These are phyloP conservation scores for Cavenderia fasciculata DNA, from an alignment of 78 protist genomes.

Conservation along the genomic window DNA sequence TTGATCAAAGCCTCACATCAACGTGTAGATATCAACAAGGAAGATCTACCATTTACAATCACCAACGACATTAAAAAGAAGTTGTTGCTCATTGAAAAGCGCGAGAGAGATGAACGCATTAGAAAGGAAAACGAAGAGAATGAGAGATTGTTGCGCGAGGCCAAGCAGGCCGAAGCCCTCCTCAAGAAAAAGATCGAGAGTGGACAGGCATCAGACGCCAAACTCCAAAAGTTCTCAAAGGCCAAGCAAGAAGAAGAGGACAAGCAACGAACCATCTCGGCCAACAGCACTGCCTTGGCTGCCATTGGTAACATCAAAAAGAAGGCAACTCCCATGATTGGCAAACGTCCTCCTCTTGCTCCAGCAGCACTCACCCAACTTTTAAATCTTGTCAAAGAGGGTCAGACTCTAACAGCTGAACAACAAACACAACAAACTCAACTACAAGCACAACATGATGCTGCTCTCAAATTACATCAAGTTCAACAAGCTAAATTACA, in stretches of 20 bases:
- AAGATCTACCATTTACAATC: slow-evolving; percentile 9
- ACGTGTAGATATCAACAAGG: slow-evolving; percentile 47
- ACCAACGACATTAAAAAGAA: slow-evolving; percentile 27
- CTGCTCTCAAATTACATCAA: not conserved
- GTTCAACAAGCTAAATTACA: slow-evolving; percentile 20
- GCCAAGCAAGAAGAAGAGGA: slow-evolving; percentile 3
- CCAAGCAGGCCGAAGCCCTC: not conserved
- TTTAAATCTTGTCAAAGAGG: slow-evolving; percentile 14
- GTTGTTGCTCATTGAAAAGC: slow-evolving; percentile 36
- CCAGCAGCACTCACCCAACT: slow-evolving; percentile 5
- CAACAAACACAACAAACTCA: slow-evolving; percentile 13
- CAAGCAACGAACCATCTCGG: not conserved
- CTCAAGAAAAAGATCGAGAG: not conserved
- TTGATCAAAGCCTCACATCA: slow-evolving; percentile 42
- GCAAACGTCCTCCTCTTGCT: not conserved
- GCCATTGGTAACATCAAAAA: slow-evolving; percentile 28
- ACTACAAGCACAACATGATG: not conserved
- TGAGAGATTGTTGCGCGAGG: slow-evolving; percentile 28
- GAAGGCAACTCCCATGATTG: not conserved
- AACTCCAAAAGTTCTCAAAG: not conserved
- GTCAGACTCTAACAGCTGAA: slow-evolving; percentile 46
- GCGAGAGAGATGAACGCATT: slow-evolving; percentile 45
- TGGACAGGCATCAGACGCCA: not conserved
- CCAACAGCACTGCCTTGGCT: slow-evolving; percentile 27
- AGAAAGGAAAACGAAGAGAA: slow-evolving; percentile 42